A percentile compares a stretch with the other conserved stretches of the same genome.
Evolutionary conservation across 2,329 filamentous ascomycete genomes (phyloP).

Genomic region (Beauveria scarabaeidicola): DNA sequence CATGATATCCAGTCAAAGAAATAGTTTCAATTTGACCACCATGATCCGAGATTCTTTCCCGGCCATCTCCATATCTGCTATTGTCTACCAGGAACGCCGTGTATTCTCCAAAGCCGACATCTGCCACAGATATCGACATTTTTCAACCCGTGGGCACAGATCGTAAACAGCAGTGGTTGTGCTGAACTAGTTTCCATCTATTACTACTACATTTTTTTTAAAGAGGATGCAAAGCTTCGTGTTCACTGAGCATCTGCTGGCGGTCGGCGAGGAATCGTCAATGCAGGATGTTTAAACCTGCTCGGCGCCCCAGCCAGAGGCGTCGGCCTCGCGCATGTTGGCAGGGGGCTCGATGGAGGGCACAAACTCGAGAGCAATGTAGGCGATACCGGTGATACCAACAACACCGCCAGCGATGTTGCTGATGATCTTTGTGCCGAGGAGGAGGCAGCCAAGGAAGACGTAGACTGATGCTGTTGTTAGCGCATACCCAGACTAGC

Average conservation of each 20-base stretch:
- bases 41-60: no score
- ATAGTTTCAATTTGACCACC: background rate
- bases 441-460: conserved; percentile 81
- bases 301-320: conserved; percentile 65
- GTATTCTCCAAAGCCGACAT: background rate
- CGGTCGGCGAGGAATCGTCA: no score
- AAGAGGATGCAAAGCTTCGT: background rate
- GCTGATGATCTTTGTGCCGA: conserved; percentile 58
- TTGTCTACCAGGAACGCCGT: background rate
- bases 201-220: background rate
- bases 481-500: background rate
- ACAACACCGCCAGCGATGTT: conserved; percentile 72
- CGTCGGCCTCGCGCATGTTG: conserved; percentile 72
- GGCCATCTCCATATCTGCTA: background rate
- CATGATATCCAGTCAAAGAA: background rate
- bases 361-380: conserved; percentile 66
- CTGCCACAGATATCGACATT: background rate
- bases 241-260: background rate
- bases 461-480: conserved; percentile 65
- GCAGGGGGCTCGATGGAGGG: conserved; percentile 71
- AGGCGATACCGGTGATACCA: conserved; percentile 68
- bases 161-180: background rate
- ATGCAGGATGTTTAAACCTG: conserved; percentile 47
- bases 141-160: background rate
- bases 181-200: background rate